Evolutionary conservation across 2,329 filamentous ascomycete genomes (phyloP).

Genomic region (Pleoardoris graminearum): DNA sequence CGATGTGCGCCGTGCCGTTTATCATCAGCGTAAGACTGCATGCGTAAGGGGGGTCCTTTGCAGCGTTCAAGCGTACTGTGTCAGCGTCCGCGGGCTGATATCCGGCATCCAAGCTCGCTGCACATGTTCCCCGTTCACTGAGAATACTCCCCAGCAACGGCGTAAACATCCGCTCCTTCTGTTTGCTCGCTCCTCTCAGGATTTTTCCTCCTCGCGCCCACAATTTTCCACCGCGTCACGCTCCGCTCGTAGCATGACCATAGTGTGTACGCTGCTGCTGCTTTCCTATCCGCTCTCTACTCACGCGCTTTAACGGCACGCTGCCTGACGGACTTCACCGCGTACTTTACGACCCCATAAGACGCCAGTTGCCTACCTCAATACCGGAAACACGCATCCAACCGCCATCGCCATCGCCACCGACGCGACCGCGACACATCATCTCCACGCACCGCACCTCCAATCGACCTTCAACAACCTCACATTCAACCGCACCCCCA

Average conservation of each 20-base stretch:
- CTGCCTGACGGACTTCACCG: constrained; percentile 4
- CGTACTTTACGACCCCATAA: neutral
- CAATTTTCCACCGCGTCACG: neutral
- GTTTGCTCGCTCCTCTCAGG: neutral
- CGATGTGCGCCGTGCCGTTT: neutral
- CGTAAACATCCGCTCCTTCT: neutral
- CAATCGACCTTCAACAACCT: neutral
- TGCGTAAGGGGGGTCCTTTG: neutral
- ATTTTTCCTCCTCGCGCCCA: neutral
- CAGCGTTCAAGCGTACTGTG: neutral
- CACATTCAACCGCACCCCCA: neutral
- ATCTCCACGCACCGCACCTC: neutral
- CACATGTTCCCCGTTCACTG: neutral
- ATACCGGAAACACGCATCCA: constrained; percentile 15
- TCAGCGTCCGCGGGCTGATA: neutral
- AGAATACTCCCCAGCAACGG: neutral
- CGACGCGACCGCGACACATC: constrained; percentile 7
- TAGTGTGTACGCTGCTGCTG: neutral
- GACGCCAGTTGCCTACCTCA: constrained; percentile 3
- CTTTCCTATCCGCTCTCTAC: constrained; percentile 10
- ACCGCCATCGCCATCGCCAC: constrained; percentile 9
- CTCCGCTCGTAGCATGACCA: constrained; percentile 17
- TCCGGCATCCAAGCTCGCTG: neutral
- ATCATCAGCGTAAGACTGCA: constrained; percentile 5
- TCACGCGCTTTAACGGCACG: constrained; percentile 19